Conservation (phyloP, 805 yeast species). For the Nakazawaea populi region DNA sequence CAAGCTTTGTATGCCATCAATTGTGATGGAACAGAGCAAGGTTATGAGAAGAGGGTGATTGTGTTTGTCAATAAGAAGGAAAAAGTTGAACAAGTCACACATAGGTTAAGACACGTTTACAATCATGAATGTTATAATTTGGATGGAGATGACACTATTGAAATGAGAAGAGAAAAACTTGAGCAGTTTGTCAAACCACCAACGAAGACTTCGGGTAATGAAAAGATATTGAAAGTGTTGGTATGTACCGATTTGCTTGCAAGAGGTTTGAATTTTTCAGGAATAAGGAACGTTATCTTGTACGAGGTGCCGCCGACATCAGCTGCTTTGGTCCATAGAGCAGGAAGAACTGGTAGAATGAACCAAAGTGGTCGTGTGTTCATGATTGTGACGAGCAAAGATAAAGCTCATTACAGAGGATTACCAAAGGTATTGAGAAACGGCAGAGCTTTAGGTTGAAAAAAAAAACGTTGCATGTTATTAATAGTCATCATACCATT, state of each 20-base stretch:
- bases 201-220: constrained; percentile 28
- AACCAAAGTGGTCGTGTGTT: constrained; percentile 85
- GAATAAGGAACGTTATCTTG: constrained; percentile 73
- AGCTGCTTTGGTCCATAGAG: constrained; percentile 82
- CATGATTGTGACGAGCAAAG: constrained; percentile 61
- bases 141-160: constrained; percentile 58
- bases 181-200: constrained; percentile 63
- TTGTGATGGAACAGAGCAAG: constrained; percentile 76
- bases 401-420: constrained; percentile 77
- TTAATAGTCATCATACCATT: no score
- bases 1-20: constrained; percentile 84
- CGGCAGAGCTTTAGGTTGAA: constrained; percentile 30
- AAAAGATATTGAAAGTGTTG: constrained; percentile 52
- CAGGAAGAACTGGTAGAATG: constrained; percentile 94
- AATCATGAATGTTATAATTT: constrained; percentile 60
- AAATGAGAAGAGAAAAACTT: constrained; percentile 53
- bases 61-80: constrained; percentile 79
- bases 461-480: neutral
- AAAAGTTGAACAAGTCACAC: constrained; percentile 54
- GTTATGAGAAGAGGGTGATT: constrained; percentile 69
- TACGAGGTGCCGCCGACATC: constrained; percentile 84
- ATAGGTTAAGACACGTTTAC: constrained; percentile 40
- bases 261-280: constrained; percentile 82
- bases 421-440: constrained; percentile 63
- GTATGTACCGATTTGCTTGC: constrained; percentile 88